Conservation (phyloP, 2,329 filamentous ascomycete genomes). For the Pseudovirgaria hyperparasitica region DNA sequence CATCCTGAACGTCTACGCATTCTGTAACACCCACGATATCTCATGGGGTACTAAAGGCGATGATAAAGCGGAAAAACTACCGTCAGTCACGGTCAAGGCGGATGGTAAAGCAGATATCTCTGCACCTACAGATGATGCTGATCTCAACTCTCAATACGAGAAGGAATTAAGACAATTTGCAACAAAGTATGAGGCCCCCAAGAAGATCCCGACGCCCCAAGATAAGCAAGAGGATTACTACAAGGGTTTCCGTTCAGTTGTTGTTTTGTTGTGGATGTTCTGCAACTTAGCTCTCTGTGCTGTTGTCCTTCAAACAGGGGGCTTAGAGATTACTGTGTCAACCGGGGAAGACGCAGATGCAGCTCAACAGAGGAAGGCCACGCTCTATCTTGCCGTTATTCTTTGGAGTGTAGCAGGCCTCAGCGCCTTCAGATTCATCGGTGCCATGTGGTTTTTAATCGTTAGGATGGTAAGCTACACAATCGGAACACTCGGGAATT, state of each 20-base stretch:
- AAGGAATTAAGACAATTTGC: conserved; percentile 64
- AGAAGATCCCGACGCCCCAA: conserved; percentile 44
- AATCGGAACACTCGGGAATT: conserved; percentile 8
- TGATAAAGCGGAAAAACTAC: conserved; percentile 84
- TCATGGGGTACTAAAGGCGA: conserved; percentile 98
- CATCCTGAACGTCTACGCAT: conserved; percentile 96
- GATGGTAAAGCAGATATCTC: conserved; percentile 89
- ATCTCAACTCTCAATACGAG: conserved; percentile 92
- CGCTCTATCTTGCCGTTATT: conserved; percentile 76
- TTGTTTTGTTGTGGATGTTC: conserved; percentile 93
- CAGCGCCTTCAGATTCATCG: conserved; percentile 75
- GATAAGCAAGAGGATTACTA: conserved; percentile 98
- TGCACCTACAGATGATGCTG: conserved; percentile 77
- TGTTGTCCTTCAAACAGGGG: conserved; percentile 74
- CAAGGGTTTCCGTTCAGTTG: conserved; percentile 82
- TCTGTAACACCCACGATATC: conserved; percentile 96
- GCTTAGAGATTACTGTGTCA: conserved; percentile 46
- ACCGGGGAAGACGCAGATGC: conserved; percentile 25
- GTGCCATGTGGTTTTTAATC: conserved; percentile 88
- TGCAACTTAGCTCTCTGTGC: conserved; percentile 83
- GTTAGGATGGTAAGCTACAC: conserved; percentile 22
- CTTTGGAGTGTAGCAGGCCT: conserved; percentile 80
- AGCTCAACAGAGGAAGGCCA: conserved; percentile 45
- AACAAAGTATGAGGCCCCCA: conserved; percentile 61
- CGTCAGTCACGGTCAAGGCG: conserved; percentile 78